Conservation (phyloP, 139 green algal species). For the Volvox africanus region DNA sequence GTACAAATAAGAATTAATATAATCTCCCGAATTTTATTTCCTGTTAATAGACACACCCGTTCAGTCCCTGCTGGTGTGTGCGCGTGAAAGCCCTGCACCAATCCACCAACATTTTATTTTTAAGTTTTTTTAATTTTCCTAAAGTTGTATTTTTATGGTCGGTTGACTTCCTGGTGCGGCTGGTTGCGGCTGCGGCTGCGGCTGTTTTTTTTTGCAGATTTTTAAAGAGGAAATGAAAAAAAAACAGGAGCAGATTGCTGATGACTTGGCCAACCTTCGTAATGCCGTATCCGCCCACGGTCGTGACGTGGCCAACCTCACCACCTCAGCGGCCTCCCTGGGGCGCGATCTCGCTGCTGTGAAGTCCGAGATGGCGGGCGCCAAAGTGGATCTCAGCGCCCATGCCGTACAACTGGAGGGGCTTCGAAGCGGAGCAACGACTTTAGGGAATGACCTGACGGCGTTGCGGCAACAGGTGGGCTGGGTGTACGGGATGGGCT, state of each 20-base stretch:
- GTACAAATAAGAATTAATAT: no score
- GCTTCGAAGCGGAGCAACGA: neutral
- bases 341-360: neutral
- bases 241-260: neutral
- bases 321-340: neutral
- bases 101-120: no score
- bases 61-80: no score
- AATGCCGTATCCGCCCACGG: neutral
- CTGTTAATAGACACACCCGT: no score
- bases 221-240: neutral
- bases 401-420: neutral
- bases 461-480: slow-evolving; percentile 20
- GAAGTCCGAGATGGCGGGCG: neutral
- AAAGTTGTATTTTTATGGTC: no score
- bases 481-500: no score
- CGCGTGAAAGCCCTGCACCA: no score
- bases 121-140: no score
- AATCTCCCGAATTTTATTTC: no score
- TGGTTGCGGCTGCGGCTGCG: neutral
- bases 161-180: no score
- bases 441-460: neutral
- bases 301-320: neutral
- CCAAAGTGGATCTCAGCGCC: neutral
- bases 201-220: neutral
- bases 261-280: neutral